Evolutionary conservation across 495 filamentous ascomycete species (phyloP), one percentile per base, ranked within the genome.

Genomic region (Astrothelium macrocarpum): DNA sequence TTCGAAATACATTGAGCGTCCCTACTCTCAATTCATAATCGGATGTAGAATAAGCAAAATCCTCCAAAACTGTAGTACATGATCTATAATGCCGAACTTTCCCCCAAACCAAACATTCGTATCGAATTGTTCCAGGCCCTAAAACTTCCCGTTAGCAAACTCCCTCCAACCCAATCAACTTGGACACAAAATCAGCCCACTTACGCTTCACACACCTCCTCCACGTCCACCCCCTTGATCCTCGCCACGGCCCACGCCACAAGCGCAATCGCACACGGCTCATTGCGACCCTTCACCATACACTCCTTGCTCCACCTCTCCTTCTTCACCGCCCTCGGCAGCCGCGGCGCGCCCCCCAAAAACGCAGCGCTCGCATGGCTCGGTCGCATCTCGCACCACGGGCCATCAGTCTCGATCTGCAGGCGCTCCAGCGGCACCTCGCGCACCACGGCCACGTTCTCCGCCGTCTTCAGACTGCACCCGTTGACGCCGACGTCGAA

Each of bases 391-490:
- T 88, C 85, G 67, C 85, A 88, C 91, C 92, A 97, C 32, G 91
- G 91, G 10, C 92, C 92, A 76, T 97, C 92, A 5, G 91, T 97
- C 80, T 97, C 91, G 53, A 97, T 82, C 81, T 95, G 92, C 56
- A 97, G 70, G 59, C 84, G 68, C 25, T 85, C 82, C 34, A 97
- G 75, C 5, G 85, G 87, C 28, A 96, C 81, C 65, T 87, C 82
- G 63, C 80, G 82, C 0, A 95, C 90, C 3, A 96, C 90, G 7
- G 81, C 86, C 23, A 95, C 78, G 64, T 95, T 96, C 72, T 94
- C 90, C 18, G 85, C 87, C 0, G 90, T 96, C 78, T 96, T 96
- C 79, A 97, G 82, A 68, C 87, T 90, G 73, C 92, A 96, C 25
- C 92, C 92, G 70, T 97, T 97, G 29, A 95, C 80, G 23, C 92